Evolutionary conservation across 2,329 filamentous ascomycete genomes (phyloP), one percentile per base, ranked within the genome.

Genomic region (Cytospora chrysosperma): DNA sequence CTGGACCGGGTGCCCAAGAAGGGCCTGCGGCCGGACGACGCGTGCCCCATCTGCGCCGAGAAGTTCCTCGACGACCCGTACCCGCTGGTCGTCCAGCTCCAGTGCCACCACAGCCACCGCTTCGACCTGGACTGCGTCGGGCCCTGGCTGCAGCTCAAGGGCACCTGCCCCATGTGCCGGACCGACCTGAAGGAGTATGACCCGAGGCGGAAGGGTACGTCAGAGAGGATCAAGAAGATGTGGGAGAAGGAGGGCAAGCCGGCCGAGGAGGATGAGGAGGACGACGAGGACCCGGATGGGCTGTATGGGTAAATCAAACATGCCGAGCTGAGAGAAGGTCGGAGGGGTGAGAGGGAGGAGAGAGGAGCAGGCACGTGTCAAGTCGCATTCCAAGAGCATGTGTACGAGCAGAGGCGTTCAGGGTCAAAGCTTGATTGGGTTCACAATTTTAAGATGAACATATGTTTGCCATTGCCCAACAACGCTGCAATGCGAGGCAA

Each of bases 51-150:
- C 72, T 89, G 86, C 75, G 85, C 84, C 64, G 83, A 88, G 69
- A 75, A 74, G 32, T 88, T 85, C 70, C 76, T 87, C 54, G 85
- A 88, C 69, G 87, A 89, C 70, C 75, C 78, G 69, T 88, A 85
- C 71, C 84, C 82, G 61, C 77, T 89, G 2, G 85, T 89, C 15
- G 87, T 89, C 30, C 81, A 86, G 77, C 77, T 89, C 70, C 86
- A 86, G 49, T 89, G 87, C 71, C 78, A 85, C 69, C 78, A 77
- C 34, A 76, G 73, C 49, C 87, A 89, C 72, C 76, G 75, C 56
- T 89, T 87, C 71, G 87, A 89, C 69, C 74, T 89, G n/a, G 87
- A 89, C 75, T 89, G 87, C 69, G 85, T 89, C 2, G 83, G 81
- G 4, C 86, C 87, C 8, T 89, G 87, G 87, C 72, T 89, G 72